Evolutionary conservation across 2,329 filamentous ascomycete genomes (phyloP).

Genomic region (Talaromyces sp.): DNA sequence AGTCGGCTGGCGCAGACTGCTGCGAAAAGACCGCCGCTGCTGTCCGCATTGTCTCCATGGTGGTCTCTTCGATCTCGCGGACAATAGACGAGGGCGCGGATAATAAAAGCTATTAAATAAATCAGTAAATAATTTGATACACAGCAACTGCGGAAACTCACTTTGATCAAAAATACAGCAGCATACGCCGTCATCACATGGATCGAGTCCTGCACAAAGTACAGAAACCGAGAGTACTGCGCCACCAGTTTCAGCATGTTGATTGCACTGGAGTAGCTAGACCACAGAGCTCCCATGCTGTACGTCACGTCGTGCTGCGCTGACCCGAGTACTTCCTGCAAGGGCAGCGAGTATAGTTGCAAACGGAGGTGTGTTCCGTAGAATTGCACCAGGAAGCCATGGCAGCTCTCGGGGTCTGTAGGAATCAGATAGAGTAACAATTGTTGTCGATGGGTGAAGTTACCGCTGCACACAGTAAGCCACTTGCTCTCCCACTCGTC

Average conservation of each 20-base stretch:
- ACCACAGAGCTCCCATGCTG: conserved; percentile 21
- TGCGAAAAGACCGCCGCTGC: conserved; percentile 1
- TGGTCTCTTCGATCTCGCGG: neutral
- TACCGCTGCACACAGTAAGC: neutral
- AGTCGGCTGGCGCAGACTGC: conserved; percentile 5
- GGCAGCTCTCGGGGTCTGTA: conserved; percentile 21
- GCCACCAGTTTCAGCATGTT: conserved; percentile 28
- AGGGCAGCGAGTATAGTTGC: conserved; percentile 31
- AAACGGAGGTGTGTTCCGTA: conserved; percentile 35
- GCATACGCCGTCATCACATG: conserved; percentile 41
- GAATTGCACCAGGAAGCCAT: conserved; percentile 33
- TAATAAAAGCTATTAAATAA: neutral
- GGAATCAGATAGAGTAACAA: neutral
- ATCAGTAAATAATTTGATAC: neutral
- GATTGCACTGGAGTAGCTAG: conserved; percentile 21
- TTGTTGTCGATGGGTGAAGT: too few relatives aligned
- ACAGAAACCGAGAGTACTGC: conserved; percentile 25
- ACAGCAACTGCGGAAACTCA: neutral
- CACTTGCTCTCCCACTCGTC: conserved; percentile 10
- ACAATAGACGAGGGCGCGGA: conserved; percentile 1
- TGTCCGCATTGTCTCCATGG: conserved; percentile 2
- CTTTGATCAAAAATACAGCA: conserved; percentile 34
- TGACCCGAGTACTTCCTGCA: conserved; percentile 27
- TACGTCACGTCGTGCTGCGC: conserved; percentile 15
- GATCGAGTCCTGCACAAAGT: conserved; percentile 38